A percentile compares a stretch with the other conserved stretches of the same genome.
These are phyloP conservation scores for Xylaria polymorpha DNA, from an alignment of 2,329 filamentous ascomycete genomes.

Conservation along the genomic window DNA sequence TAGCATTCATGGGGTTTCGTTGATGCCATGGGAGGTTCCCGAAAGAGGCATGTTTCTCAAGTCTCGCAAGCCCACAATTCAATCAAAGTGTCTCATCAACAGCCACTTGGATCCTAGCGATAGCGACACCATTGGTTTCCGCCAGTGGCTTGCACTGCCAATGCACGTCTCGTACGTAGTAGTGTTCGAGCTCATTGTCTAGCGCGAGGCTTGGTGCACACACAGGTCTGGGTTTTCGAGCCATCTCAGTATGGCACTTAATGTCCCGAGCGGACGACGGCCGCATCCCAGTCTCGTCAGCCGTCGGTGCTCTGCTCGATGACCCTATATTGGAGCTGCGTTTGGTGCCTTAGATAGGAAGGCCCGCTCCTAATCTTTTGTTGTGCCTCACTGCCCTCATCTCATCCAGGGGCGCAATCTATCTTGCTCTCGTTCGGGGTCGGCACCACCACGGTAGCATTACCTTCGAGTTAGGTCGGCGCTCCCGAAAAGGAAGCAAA, in stretches of 20 bases:
- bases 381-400: background rate
- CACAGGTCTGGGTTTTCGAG: background rate
- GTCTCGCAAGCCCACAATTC: background rate
- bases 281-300: background rate
- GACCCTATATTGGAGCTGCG: background rate
- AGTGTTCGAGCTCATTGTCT: background rate
- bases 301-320: background rate
- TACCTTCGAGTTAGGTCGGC: background rate
- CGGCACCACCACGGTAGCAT: background rate
- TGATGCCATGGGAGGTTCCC: background rate
- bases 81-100: background rate
- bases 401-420: background rate
- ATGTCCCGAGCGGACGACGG: background rate
- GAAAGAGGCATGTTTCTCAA: too few relatives aligned
- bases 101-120: background rate
- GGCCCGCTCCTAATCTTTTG: background rate
- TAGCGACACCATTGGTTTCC: background rate
- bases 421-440: background rate
- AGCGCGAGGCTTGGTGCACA: background rate
- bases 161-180: background rate
- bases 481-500: background rate
- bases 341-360: background rate
- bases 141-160: too few relatives aligned
- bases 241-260: background rate
- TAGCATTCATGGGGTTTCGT: background rate